phyloP scores from a whole-genome alignment of 2,329 filamentous ascomycete species.

The Drechslerella dactyloides region DNA sequence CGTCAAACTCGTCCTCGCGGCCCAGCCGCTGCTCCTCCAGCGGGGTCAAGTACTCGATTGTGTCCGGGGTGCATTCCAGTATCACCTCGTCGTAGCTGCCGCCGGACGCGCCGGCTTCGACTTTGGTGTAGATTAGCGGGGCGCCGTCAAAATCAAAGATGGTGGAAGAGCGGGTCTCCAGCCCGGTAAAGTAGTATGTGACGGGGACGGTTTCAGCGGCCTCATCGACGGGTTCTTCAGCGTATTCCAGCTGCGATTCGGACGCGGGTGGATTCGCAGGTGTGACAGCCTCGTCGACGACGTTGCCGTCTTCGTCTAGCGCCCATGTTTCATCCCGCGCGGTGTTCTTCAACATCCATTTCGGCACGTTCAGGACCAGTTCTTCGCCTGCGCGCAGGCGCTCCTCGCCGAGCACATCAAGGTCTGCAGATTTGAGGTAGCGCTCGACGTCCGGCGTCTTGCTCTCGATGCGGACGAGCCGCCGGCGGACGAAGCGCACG shows the following conservation, averaged over 20 bases:
- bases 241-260: too few species aligned
- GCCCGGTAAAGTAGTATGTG: slow-evolving; percentile 37
- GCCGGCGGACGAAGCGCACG: slow-evolving; percentile 48
- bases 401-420: slow-evolving; percentile 41
- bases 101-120: slow-evolving; percentile 38
- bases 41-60: slow-evolving; percentile 45
- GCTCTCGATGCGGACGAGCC: slow-evolving; percentile 19
- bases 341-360: slow-evolving; percentile 31
- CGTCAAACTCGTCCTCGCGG: slow-evolving; percentile 25
- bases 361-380: slow-evolving; percentile 21
- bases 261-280: background rate
- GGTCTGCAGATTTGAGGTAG: slow-evolving; percentile 20
- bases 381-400: slow-evolving; percentile 27
- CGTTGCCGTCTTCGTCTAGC: slow-evolving; percentile 3
- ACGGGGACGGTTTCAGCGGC: slow-evolving; percentile 15
- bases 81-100: slow-evolving; percentile 46
- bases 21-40: slow-evolving; percentile 23
- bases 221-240: background rate
- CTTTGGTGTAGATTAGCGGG: slow-evolving; percentile 42
- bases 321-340: slow-evolving; percentile 16
- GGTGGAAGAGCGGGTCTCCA: slow-evolving; percentile 39
- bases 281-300: background rate
- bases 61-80: slow-evolving; percentile 26
- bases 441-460: slow-evolving; percentile 21
- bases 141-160: slow-evolving; percentile 45